phyloP scores from a whole-genome alignment of 768 basidiomycete genomes.

The Holtermannia corniformis region DNA sequence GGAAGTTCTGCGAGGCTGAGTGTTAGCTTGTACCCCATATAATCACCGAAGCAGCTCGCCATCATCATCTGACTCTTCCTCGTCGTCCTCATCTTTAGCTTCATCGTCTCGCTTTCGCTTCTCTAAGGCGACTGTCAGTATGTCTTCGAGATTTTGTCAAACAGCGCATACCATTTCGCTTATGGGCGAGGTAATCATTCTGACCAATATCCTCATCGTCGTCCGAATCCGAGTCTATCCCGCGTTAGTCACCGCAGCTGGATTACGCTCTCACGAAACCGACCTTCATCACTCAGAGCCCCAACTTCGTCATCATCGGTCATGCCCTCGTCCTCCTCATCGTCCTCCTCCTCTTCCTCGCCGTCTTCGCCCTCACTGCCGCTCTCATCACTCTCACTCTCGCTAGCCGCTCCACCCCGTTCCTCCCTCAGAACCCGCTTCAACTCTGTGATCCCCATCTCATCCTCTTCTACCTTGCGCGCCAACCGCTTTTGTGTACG shows the following conservation, averaged over 20 bases:
- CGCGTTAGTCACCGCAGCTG: conserved; percentile 3
- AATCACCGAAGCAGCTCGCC: conserved; percentile 1
- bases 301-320: conserved; percentile 4
- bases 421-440: conserved; percentile 13
- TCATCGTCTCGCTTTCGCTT: not conserved
- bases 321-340: conserved; percentile 3
- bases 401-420: conserved; percentile 9
- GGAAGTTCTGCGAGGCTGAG: conserved; percentile 10
- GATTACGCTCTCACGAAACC: conserved; percentile 1
- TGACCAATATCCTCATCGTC: conserved; percentile 10
- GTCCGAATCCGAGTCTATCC: conserved; percentile 3
- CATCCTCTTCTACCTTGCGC: conserved; percentile 24
- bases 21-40: not conserved
- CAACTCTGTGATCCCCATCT: conserved; percentile 17
- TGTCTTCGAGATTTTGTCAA: not conserved
- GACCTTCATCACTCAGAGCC: not conserved
- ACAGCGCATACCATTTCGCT: not conserved
- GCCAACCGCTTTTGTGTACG: conserved; percentile 22
- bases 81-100: conserved; percentile 3
- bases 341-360: conserved; percentile 3
- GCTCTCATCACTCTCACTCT: conserved; percentile 10
- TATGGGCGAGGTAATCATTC: not conserved
- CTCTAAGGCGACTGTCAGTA: not conserved
- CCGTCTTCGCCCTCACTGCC: conserved; percentile 5
- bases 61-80: conserved; percentile 5